phyloP scores from a whole-genome alignment of 768 basidiomycete species.

The Imleria badia region DNA sequence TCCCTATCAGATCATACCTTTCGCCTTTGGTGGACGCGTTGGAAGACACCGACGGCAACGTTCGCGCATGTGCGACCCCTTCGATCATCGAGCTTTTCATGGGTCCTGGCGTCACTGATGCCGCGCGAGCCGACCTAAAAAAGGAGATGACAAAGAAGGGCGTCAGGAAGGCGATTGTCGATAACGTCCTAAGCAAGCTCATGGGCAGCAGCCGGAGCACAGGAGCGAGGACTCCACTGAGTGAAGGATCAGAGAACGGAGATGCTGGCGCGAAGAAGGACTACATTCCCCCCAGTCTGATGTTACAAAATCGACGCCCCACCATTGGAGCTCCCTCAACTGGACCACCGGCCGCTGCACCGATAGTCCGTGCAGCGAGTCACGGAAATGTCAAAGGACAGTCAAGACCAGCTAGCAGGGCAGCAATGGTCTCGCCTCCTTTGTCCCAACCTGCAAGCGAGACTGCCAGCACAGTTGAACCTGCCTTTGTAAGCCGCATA shows the following conservation, averaged over 20 bases:
- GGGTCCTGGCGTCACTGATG: constrained; percentile 76
- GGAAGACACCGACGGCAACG: constrained; percentile 88
- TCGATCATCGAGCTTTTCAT: constrained; percentile 85
- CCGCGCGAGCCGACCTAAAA: constrained; percentile 90
- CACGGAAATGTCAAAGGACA: constrained; percentile 48
- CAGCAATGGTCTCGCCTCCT: constrained; percentile 45
- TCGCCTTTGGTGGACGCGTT: constrained; percentile 77
- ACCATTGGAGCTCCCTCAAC: constrained; percentile 33
- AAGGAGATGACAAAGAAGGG: constrained; percentile 84
- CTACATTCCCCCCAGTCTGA: constrained; percentile 75
- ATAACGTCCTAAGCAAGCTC: constrained; percentile 70
- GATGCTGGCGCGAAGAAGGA: constrained; percentile 41
- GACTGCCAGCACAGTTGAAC: constrained; percentile 45
- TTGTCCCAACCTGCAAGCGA: constrained; percentile 45
- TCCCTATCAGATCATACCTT: constrained; percentile 82
- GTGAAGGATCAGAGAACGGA: constrained; percentile 62
- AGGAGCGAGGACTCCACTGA: constrained; percentile 44
- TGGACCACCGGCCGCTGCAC: constrained; percentile 25
- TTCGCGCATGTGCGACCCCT: constrained; percentile 81
- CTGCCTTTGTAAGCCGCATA: constrained; percentile 62
- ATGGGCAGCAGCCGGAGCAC: constrained; percentile 44
- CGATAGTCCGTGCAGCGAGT: constrained; percentile 47
- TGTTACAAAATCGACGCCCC: constrained; percentile 53
- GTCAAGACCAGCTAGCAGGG: constrained; percentile 60
- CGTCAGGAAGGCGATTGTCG: constrained; percentile 85